Conservation (phyloP, 78 protist species). For the Chrysochromulina parva region DNA sequence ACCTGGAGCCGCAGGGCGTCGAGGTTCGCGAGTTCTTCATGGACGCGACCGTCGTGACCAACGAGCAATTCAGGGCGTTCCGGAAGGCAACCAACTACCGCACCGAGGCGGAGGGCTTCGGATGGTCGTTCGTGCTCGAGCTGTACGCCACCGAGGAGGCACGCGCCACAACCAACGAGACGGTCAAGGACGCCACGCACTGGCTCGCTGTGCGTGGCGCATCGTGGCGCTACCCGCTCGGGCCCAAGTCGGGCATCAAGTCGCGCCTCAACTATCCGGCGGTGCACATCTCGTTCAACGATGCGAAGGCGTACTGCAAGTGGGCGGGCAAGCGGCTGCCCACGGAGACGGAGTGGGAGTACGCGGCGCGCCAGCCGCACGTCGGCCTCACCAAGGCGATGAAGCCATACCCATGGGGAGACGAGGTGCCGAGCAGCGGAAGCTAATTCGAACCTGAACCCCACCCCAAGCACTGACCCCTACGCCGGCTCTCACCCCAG, state of each 20-base stretch:
- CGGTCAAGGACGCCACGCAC: not conserved
- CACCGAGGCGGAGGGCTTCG: constrained; percentile 14
- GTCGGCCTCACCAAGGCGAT: not conserved
- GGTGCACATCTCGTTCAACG: constrained; percentile 10
- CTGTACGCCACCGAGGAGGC: not conserved
- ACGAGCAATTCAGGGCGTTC: constrained; percentile 23
- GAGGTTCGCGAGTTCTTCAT: not conserved
- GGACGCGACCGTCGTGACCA: constrained; percentile 10
- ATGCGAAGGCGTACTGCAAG: constrained; percentile 45
- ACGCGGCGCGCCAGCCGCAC: not conserved
- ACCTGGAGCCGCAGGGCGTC: not conserved
- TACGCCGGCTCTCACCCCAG: not conserved
- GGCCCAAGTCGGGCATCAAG: not conserved
- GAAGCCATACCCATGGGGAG: not conserved
- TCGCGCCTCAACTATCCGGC: constrained; percentile 3
- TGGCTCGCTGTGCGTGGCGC: constrained; percentile 27
- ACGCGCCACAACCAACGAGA: too few species aligned
- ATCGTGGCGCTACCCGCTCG: constrained; percentile 35
- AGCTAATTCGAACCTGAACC: too few species aligned
- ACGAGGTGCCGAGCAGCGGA: not conserved
- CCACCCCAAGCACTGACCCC: too few species aligned
- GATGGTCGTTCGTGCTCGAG: constrained; percentile 33
- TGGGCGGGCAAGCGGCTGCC: constrained; percentile 33
- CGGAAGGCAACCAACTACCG: not conserved
- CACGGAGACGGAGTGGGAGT: constrained; percentile 34